Conservation (phyloP, 169 alveolate genomes). For the Eimeria sp. region DNA sequence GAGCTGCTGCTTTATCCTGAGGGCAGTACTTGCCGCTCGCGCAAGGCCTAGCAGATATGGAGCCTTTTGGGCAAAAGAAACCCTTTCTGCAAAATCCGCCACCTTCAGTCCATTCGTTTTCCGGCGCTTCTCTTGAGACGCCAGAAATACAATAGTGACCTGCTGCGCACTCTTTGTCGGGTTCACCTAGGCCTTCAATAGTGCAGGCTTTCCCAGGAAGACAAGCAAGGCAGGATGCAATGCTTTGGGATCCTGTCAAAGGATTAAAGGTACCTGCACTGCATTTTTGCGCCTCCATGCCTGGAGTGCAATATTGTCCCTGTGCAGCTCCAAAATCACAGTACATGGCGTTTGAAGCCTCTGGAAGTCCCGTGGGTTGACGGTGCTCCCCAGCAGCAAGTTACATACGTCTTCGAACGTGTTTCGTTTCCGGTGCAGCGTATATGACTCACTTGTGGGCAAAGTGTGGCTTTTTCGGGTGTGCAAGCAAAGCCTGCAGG, state of each 20-base stretch:
- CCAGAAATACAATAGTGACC: slow-evolving; percentile 20
- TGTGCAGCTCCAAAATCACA: not conserved
- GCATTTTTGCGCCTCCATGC: slow-evolving; percentile 51
- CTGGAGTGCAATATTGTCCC: slow-evolving; percentile 70
- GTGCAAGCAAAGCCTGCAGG: slow-evolving; percentile 62
- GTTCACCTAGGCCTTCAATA: not conserved
- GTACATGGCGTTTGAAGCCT: not conserved
- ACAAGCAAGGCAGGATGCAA: slow-evolving; percentile 67
- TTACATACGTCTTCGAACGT: no score
- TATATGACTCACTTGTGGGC: slow-evolving; percentile 21
- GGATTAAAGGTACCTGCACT: slow-evolving; percentile 69
- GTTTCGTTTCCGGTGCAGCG: not conserved
- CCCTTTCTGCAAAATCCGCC: slow-evolving; percentile 52
- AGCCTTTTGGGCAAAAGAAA: slow-evolving; percentile 20
- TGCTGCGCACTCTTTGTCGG: not conserved
- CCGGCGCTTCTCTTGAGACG: not conserved
- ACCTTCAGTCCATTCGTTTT: slow-evolving; percentile 14
- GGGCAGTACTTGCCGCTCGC: slow-evolving; percentile 57
- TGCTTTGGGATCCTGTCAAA: slow-evolving; percentile 11
- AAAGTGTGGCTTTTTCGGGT: slow-evolving; percentile 11
- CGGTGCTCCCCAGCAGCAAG: not conserved
- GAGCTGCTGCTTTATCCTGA: not conserved
- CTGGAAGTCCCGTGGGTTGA: not conserved
- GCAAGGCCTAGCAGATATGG: slow-evolving; percentile 25
- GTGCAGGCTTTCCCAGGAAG: slow-evolving; percentile 69